These are phyloP conservation scores for Wickerhamiella azyma DNA, from an alignment of 805 yeast species.

Conservation along the genomic window DNA sequence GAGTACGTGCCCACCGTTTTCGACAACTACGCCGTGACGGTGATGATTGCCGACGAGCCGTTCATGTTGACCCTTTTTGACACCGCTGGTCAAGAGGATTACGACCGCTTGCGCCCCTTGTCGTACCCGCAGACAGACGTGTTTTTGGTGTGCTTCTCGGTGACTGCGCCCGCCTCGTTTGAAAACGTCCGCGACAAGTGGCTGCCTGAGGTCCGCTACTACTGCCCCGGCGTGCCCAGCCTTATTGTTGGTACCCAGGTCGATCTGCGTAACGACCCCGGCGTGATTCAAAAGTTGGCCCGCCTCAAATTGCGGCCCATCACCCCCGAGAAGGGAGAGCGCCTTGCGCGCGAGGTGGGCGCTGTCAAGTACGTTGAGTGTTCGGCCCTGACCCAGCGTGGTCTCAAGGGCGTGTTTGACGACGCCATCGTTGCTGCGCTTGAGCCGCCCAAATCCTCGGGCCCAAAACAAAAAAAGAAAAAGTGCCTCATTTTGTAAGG, in stretches of 20 bases:
- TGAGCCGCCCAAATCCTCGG: slow-evolving; percentile 70
- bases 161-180: slow-evolving; percentile 91
- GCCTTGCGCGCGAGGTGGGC: slow-evolving; percentile 81
- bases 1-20: slow-evolving; percentile 98
- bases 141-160: slow-evolving; percentile 88
- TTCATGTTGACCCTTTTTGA: slow-evolving; percentile 94
- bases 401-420: slow-evolving; percentile 94
- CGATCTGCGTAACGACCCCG: slow-evolving; percentile 87
- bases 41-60: slow-evolving; percentile 86
- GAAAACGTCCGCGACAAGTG: slow-evolving; percentile 97
- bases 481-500: slow-evolving; percentile 66
- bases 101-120: slow-evolving; percentile 91
- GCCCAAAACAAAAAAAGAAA: slow-evolving; percentile 55
- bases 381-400: slow-evolving; percentile 93
- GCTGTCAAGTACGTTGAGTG: slow-evolving; percentile 97
- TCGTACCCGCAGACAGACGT: slow-evolving; percentile 97
- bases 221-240: slow-evolving; percentile 97
- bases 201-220: slow-evolving; percentile 98
- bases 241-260: slow-evolving; percentile 94
- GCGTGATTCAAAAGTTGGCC: slow-evolving; percentile 74
- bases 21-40: slow-evolving; percentile 45
- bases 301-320: slow-evolving; percentile 85
- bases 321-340: slow-evolving; percentile 75
- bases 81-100: slow-evolving; percentile 99
- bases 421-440: slow-evolving; percentile 97